phyloP scores from a whole-genome alignment of 2,329 filamentous ascomycete genomes.

The Penicillium sclerotiorum region DNA sequence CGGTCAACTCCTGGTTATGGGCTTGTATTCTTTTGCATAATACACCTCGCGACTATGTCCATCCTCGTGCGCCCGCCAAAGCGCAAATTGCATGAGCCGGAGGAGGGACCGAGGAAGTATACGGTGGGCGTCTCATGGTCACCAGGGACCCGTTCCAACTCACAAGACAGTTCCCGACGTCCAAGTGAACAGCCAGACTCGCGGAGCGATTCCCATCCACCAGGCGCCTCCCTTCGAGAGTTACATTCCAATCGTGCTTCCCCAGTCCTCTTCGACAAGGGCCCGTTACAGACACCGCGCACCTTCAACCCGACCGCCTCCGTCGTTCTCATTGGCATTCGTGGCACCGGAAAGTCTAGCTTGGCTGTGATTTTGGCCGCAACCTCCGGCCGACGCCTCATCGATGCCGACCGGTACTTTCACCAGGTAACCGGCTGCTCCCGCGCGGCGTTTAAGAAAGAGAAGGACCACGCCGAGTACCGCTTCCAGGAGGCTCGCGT shows the following conservation, averaged over 20 bases:
- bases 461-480: constrained; percentile 64
- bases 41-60: constrained; percentile 27
- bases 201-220: constrained; percentile 21
- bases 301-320: constrained; percentile 65
- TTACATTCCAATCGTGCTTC: constrained; percentile 34
- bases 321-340: constrained; percentile 71
- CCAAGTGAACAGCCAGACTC: constrained; percentile 23
- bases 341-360: constrained; percentile 75
- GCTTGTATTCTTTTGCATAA: not conserved
- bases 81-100: constrained; percentile 33
- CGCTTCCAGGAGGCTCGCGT: constrained; percentile 65
- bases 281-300: constrained; percentile 30
- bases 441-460: constrained; percentile 64
- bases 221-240: constrained; percentile 24
- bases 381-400: constrained; percentile 67
- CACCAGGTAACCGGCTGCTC: constrained; percentile 65
- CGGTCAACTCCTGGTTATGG: constrained; percentile 15
- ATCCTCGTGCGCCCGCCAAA: constrained; percentile 35
- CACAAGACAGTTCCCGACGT: constrained; percentile 12
- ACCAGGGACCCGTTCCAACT: not conserved
- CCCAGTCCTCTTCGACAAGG: constrained; percentile 28
- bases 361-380: constrained; percentile 74
- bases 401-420: constrained; percentile 71
- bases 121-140: not conserved
- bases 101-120: constrained; percentile 25